Evolutionary conservation across 139 green algal species (phyloP).

Genomic region (Gonium pectorale): DNA sequence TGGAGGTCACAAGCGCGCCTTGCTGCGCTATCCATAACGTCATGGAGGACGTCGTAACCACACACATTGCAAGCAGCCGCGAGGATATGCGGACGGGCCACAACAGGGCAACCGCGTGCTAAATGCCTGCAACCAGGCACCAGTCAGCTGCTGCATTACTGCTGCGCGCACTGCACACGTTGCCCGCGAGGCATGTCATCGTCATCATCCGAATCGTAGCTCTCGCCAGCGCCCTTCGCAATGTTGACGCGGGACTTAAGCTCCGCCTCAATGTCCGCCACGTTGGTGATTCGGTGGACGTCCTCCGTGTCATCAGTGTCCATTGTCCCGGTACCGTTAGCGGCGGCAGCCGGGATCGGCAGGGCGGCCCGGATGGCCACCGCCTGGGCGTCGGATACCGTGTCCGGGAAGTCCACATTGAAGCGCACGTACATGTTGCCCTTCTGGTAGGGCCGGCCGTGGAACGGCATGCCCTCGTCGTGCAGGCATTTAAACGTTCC

Average conservation of each 20-base stretch:
- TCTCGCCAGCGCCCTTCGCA: conserved; percentile 58
- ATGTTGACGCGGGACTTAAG: conserved; percentile 78
- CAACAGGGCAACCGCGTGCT: no score
- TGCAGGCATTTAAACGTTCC: conserved; percentile 81
- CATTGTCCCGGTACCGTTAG: conserved; percentile 67
- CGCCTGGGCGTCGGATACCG: conserved; percentile 46
- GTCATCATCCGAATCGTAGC: conserved; percentile 86
- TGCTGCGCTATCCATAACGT: no score
- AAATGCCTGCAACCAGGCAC: no score
- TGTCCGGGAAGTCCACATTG: conserved; percentile 89
- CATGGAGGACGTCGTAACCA: no score
- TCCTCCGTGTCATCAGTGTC: conserved; percentile 85
- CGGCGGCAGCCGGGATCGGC: neutral
- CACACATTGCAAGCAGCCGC: no score
- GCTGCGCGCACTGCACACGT: conserved; percentile 96
- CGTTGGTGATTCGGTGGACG: conserved; percentile 54
- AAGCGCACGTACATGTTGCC: conserved; percentile 96
- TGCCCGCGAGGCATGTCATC: conserved; percentile 83
- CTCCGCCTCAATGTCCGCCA: conserved; percentile 90
- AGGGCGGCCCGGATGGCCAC: conserved; percentile 8
- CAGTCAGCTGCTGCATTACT: conserved; percentile 66
- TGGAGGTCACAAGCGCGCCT: no score
- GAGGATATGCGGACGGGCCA: no score
- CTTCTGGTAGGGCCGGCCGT: conserved; percentile 91
- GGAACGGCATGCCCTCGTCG: conserved; percentile 97